Conservation (phyloP, 2,329 filamentous ascomycete species). For the Pseudogymnoascus sp. region DNA sequence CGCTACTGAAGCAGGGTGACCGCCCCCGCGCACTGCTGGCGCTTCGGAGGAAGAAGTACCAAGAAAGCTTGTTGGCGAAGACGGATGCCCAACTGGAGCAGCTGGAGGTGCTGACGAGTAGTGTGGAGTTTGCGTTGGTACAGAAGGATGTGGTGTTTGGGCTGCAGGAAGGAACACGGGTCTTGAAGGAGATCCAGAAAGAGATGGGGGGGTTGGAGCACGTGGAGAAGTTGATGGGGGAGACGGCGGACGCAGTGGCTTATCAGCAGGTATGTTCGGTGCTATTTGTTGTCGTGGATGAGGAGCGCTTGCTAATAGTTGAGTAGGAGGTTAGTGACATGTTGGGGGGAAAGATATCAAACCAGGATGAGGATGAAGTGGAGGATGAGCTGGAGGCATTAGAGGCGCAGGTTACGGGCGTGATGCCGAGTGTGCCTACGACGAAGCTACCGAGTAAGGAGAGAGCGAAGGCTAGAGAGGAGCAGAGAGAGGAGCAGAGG, state of each 20-base stretch:
- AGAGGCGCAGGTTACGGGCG: conserved; percentile 51
- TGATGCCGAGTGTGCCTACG: conserved; percentile 25
- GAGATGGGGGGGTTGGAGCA: conserved; percentile 95
- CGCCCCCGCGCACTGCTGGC: conserved; percentile 77
- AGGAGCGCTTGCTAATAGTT: background rate
- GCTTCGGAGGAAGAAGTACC: conserved; percentile 91
- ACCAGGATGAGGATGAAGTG: conserved; percentile 94
- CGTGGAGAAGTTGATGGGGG: conserved; percentile 91
- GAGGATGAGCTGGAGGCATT: conserved; percentile 87
- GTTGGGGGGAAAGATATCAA: conserved; percentile 79
- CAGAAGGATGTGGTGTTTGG: conserved; percentile 95
- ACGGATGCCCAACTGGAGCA: conserved; percentile 92
- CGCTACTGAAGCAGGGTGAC: conserved; percentile 73
- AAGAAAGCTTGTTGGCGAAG: conserved; percentile 78
- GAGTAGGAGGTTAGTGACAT: conserved; percentile 82
- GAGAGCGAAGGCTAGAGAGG: conserved; percentile 22
- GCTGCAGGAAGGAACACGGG: conserved; percentile 80
- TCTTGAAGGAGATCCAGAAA: conserved; percentile 81
- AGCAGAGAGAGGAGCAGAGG: conserved; percentile 17
- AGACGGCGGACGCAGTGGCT: conserved; percentile 79
- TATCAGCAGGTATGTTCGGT: conserved; percentile 66
- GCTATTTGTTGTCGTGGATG: background rate
- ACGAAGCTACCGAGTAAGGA: conserved; percentile 17
- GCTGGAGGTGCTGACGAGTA: conserved; percentile 77
- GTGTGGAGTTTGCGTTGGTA: conserved; percentile 91